Evolutionary conservation across 2,329 filamentous ascomycete species (phyloP).

Genomic region (Tolypocladium ophioglossoides): DNA sequence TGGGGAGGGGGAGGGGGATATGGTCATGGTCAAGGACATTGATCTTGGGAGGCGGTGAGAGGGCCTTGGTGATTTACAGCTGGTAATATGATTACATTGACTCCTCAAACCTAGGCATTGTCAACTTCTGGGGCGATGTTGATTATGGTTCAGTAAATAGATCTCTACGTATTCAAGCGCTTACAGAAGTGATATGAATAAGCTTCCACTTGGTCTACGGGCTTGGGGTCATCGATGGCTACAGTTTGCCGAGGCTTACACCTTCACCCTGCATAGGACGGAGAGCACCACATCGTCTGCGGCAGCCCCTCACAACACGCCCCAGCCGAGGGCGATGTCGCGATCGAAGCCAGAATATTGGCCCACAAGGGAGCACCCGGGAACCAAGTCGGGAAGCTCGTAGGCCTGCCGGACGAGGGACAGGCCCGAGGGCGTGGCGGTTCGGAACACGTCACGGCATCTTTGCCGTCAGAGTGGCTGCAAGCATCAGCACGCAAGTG

Average conservation of each 20-base stretch:
- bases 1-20: slow-evolving; percentile 22
- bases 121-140: too few relatives aligned
- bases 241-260: background rate
- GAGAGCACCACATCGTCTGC: background rate
- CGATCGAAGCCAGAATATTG: background rate
- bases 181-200: too few relatives aligned
- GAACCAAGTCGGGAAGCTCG: background rate
- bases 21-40: slow-evolving; percentile 43
- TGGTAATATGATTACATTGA: background rate
- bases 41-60: slow-evolving; percentile 37
- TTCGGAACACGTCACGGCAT: background rate
- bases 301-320: background rate
- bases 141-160: too few relatives aligned
- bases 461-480: too few relatives aligned
- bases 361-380: background rate
- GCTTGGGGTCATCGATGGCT: background rate
- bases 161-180: background rate
- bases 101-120: too few relatives aligned
- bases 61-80: background rate
- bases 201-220: background rate
- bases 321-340: background rate
- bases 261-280: background rate
- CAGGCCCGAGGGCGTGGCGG: background rate
- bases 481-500: background rate
- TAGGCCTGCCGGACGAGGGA: too few relatives aligned